phyloP scores from a whole-genome alignment of 441 rosid species.

The Codiaeum variegatum region DNA sequence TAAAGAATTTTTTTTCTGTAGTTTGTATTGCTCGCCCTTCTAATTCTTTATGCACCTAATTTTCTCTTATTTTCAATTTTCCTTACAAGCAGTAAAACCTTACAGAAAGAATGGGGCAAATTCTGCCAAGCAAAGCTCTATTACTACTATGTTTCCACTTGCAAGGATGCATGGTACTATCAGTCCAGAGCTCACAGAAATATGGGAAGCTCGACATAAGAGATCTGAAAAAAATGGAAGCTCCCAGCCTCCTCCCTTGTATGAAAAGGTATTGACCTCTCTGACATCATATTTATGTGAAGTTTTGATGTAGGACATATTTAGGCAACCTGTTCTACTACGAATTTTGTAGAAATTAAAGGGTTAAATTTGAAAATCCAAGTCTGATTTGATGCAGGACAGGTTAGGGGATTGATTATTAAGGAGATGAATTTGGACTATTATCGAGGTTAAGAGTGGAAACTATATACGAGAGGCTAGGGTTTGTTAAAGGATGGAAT shows the following conservation, averaged over 20 bases:
- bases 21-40: constrained; percentile 12
- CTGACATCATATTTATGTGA: constrained; percentile 12
- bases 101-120: constrained; percentile 39
- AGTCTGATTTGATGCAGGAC: no score
- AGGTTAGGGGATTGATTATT: no score
- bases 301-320: no score
- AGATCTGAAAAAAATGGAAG: constrained; percentile 28
- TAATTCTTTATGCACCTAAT: constrained; percentile 22
- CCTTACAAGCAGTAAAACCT: constrained; percentile 55
- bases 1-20: constrained; percentile 13
- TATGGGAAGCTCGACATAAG: constrained; percentile 51
- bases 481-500: no score
- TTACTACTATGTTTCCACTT: constrained; percentile 63
- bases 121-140: constrained; percentile 32
- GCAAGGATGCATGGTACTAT: constrained; percentile 65
- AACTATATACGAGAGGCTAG: no score
- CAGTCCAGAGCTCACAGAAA: constrained; percentile 59
- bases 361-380: no score
- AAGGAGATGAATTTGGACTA: no score
- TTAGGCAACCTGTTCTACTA: no score
- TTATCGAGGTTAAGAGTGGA: no score
- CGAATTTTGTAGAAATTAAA: no score
- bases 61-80: constrained; percentile 17
- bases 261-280: constrained; percentile 47
- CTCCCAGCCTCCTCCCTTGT: constrained; percentile 37